Evolutionary conservation across 192 early-diverging fungal species (phyloP), one percentile per base, ranked within the genome.

Genomic region (Polychytrium aggregatum): DNA sequence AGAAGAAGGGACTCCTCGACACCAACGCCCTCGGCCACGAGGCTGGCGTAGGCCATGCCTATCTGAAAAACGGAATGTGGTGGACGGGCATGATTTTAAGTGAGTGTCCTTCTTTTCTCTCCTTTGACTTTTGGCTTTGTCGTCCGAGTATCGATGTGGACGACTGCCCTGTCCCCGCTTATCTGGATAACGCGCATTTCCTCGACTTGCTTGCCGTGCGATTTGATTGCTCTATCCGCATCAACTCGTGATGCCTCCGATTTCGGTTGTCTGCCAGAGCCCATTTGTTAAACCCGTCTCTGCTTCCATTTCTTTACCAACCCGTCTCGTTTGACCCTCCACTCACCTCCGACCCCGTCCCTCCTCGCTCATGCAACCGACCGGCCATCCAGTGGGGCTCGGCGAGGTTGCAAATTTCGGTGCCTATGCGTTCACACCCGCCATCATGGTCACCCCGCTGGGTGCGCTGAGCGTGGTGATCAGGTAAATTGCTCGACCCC

Each of bases 401-500:
- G 93, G 93, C 51, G 93, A 97, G 72, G 70, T 95, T 50, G 86
- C 82, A 60, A 98, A 98, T 69, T 90, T 98, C 61, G 84, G 85
- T 2, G 95, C 93, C 2, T 97, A 97, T 57, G 88, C 88, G 28
- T 97, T 97, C 76, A 84, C 88, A 30, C 93, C 93, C 2, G 89
- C 93, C 20, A 88, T 93, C 57, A 78, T 97, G 33, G 89, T 97
- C 17, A 97, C 93, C 29, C 93, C 93, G 1, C 79, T 97, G 46
- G 90, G 90, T 27, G 87, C 90, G 35, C 70, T 94, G 20, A 83
- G 81, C 59, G 93, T 94, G 36, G 86, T 97, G 47, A 85, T 91
- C 37, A 81, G 17, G 6, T 46, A 33, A 33, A 11, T 11, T 33
- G n/a, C n/a, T n/a, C n/a, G n/a, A n/a, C n/a, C n/a, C n/a, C n/a